Conservation (phyloP, 2,329 filamentous ascomycete genomes). For the Fusarium torreyae region DNA sequence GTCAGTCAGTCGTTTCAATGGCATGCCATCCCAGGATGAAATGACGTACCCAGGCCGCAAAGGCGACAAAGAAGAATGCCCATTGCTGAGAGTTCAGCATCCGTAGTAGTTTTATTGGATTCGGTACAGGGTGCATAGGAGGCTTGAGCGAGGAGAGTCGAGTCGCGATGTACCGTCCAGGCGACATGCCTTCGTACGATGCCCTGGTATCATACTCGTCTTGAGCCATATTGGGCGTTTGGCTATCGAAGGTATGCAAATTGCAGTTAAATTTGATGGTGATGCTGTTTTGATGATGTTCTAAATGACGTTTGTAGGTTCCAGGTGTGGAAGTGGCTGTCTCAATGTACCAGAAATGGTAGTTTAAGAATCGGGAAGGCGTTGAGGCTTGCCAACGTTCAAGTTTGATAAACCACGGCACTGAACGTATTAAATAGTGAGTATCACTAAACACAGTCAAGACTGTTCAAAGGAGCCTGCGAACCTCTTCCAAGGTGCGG, state of each 20-base stretch:
- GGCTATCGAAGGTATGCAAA: neutral
- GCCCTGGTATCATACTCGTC: slow-evolving; percentile 55
- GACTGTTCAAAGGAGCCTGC: neutral
- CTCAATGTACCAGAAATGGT: neutral
- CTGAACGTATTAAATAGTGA: neutral
- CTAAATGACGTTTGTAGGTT: neutral
- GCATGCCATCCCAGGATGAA: too few species aligned
- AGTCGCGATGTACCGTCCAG: slow-evolving; percentile 63
- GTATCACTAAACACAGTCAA: slow-evolving; percentile 12
- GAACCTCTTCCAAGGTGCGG: neutral
- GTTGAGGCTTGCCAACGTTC: neutral
- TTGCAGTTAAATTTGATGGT: neutral
- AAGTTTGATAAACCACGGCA: neutral
- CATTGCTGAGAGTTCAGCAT: slow-evolving; percentile 67
- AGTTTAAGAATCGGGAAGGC: neutral
- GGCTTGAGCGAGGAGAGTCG: slow-evolving; percentile 71
- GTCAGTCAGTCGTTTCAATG: neutral
- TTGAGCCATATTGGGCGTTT: slow-evolving; percentile 40
- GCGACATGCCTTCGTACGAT: slow-evolving; percentile 66
- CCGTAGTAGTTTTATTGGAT: slow-evolving; percentile 65
- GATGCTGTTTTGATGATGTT: too few species aligned
- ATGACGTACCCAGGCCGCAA: slow-evolving; percentile 68
- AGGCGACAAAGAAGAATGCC: slow-evolving; percentile 70
- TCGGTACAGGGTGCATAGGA: slow-evolving; percentile 68
- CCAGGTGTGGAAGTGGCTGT: neutral